Conservation (phyloP, 2,329 filamentous ascomycete species). For the Pestalotiopsis sp. region DNA sequence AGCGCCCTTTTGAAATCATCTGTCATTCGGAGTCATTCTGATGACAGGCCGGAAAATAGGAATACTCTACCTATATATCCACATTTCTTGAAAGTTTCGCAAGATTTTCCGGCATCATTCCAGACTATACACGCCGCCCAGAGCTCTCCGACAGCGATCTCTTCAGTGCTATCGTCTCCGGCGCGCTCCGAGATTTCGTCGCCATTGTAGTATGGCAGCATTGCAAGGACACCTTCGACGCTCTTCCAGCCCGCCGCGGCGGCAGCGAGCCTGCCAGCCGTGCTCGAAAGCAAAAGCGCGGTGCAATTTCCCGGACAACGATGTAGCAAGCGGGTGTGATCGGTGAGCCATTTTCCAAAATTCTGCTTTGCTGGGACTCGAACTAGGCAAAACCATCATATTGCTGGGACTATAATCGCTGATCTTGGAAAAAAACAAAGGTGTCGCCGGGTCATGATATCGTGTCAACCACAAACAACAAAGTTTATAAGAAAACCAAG, state of each 20-base stretch:
- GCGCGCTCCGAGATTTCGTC: neutral
- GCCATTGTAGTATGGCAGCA: neutral
- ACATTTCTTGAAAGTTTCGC: too few species aligned
- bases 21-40: too few species aligned
- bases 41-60: too few species aligned
- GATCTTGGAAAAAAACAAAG: slow-evolving; percentile 13
- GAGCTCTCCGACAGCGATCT: neutral
- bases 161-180: neutral
- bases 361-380: neutral
- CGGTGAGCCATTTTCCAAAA: slow-evolving; percentile 19
- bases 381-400: neutral
- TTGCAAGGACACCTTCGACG: slow-evolving; percentile 7
- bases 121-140: neutral
- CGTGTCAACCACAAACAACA: slow-evolving; percentile 29
- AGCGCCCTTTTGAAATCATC: too few species aligned
- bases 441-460: slow-evolving; percentile 26
- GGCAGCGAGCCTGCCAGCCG: slow-evolving; percentile 29
- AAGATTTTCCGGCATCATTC: too few species aligned
- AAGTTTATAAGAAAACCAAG: slow-evolving; percentile 30
- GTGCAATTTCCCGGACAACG: slow-evolving; percentile 28
- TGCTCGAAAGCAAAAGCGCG: slow-evolving; percentile 32
- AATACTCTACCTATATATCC: too few species aligned
- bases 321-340: slow-evolving; percentile 24
- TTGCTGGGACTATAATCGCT: neutral
- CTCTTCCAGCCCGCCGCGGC: slow-evolving; percentile 26